Percentiles rank a stretch among this genome's conserved stretches.
phyloP scores from a whole-genome alignment of 345 rosid species.

The Eucalyptus rudis region DNA sequence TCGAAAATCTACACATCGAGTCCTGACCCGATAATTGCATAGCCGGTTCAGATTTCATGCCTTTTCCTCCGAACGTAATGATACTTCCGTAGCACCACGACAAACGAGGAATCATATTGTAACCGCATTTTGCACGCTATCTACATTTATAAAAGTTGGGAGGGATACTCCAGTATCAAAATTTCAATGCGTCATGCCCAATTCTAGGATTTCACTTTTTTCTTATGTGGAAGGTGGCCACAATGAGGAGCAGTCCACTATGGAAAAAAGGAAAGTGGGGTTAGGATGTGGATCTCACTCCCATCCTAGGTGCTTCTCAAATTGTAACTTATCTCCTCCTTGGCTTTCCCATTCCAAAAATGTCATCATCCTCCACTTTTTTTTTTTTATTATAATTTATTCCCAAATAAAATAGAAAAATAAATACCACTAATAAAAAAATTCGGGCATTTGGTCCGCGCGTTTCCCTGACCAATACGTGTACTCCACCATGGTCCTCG shows the following conservation, averaged over 20 bases:
- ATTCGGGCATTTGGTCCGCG: background rate
- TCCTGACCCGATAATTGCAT: background rate
- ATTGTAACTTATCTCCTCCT: background rate
- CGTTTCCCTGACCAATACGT: background rate
- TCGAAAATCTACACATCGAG: background rate
- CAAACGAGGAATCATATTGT: background rate
- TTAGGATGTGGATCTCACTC: background rate
- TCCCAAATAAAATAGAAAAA: background rate
- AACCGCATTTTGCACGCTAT: background rate
- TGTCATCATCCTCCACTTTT: background rate
- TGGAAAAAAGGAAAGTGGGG: background rate
- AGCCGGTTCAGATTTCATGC: rapidly evolving
- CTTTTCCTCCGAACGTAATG: rapidly evolving
- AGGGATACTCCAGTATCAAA: background rate
- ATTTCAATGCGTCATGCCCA: background rate
- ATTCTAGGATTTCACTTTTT: background rate
- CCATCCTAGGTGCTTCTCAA: background rate
- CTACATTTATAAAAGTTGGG: background rate
- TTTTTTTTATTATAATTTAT: too few relatives aligned
- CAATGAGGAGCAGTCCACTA: background rate
- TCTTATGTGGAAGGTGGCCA: background rate
- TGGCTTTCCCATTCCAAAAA: background rate
- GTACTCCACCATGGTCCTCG: background rate
- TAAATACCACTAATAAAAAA: background rate
- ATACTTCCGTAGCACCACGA: rapidly evolving